A percentile compares a stretch with the other conserved stretches of the same genome.
phyloP scores from a whole-genome alignment of 2,329 filamentous ascomycete species.

The Chalaropsis thielavioides region DNA sequence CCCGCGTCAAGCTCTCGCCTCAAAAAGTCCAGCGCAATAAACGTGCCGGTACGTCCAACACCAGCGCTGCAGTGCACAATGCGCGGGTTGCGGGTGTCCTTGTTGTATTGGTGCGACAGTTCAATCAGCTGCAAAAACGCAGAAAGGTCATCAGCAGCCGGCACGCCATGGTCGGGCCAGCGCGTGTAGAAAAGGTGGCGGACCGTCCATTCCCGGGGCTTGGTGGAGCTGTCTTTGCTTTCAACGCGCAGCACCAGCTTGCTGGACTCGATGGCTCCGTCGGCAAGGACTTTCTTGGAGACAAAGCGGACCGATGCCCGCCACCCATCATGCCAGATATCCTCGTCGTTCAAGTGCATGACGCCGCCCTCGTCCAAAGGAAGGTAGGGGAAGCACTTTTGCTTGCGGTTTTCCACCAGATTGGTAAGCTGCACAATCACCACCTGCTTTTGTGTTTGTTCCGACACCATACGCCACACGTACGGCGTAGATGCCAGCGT shows the following conservation, averaged over 20 bases:
- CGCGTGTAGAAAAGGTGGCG: constrained; percentile 75
- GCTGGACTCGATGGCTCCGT: constrained; percentile 55
- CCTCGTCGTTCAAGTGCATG: constrained; percentile 45
- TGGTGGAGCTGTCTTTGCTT: constrained; percentile 27
- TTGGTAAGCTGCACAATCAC: constrained; percentile 93
- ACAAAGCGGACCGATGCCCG: constrained; percentile 55
- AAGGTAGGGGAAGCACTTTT: constrained; percentile 88
- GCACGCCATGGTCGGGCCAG: constrained; percentile 86
- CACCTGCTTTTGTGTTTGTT: constrained; percentile 55
- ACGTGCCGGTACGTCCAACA: constrained; percentile 86
- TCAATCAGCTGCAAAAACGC: constrained; percentile 56
- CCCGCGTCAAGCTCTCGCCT: constrained; percentile 68
- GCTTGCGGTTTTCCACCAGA: constrained; percentile 58
- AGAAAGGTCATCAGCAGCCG: constrained; percentile 49
- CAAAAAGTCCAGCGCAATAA: constrained; percentile 89
- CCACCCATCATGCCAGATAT: constrained; percentile 53
- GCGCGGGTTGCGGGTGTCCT: constrained; percentile 43
- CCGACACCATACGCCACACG: constrained; percentile 91
- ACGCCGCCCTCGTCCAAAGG: constrained; percentile 42
- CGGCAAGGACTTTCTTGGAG: constrained; percentile 38
- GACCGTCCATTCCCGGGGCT: constrained; percentile 47
- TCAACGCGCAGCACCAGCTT: constrained; percentile 48
- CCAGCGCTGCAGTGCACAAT: constrained; percentile 83
- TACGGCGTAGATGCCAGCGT: constrained; percentile 62
- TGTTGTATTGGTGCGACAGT: constrained; percentile 45